A percentile compares a stretch with the other conserved stretches of the same genome.
phyloP scores from a whole-genome alignment of 768 basidiomycete genomes.

The Rhizopogon vulgaris region DNA sequence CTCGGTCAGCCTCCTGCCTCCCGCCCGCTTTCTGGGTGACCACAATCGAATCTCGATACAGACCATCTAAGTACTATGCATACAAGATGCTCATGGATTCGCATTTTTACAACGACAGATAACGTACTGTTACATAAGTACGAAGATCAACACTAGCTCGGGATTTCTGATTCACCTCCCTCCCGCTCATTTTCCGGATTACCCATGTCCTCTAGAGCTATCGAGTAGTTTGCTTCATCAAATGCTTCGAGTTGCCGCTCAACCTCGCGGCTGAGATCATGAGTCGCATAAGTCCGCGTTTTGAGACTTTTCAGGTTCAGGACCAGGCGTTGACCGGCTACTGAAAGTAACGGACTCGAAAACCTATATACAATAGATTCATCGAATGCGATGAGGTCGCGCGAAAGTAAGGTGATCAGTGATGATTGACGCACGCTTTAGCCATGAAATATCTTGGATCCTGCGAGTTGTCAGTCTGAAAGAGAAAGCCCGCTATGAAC shows the following conservation, averaged over 20 bases:
- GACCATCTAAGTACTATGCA: too few species aligned
- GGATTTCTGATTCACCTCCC: too few species aligned
- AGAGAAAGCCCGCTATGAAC: background rate
- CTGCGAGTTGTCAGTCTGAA: background rate
- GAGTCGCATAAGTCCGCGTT: background rate
- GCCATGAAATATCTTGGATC: background rate
- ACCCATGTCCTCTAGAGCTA: background rate
- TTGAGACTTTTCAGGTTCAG: slow-evolving; percentile 13
- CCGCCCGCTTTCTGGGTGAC: too few species aligned
- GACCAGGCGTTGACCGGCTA: slow-evolving; percentile 18
- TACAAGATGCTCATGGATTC: too few species aligned
- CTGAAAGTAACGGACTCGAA: slow-evolving; percentile 11
- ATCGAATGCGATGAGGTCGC: background rate
- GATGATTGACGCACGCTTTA: background rate
- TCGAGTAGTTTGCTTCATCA: background rate
- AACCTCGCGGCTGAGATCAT: slow-evolving; percentile 13
- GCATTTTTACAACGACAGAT: too few species aligned
- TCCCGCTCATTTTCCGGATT: background rate
- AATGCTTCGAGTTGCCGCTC: slow-evolving; percentile 10
- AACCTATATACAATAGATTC: slow-evolving; percentile 1
- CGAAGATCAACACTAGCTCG: too few species aligned
- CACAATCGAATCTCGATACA: too few species aligned
- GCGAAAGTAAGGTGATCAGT: background rate
- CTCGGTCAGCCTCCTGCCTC: too few species aligned
- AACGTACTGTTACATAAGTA: too few species aligned